These are phyloP conservation scores for Cryptococcus maquisensis DNA, from an alignment of 1,284 basidiomycete species.

Conservation along the genomic window DNA sequence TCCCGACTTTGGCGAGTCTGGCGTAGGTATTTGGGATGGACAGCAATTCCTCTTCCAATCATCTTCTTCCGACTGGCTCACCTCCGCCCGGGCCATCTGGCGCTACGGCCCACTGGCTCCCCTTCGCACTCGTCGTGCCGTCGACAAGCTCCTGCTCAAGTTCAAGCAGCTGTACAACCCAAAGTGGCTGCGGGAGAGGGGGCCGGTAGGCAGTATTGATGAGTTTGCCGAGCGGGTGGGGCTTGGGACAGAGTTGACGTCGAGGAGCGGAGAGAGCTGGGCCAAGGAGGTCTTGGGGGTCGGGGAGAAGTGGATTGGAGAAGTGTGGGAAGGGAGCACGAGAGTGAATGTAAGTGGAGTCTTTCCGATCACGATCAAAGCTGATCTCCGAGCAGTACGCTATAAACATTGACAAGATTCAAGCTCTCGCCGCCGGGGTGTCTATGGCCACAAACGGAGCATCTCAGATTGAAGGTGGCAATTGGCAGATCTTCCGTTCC, in stretches of 20 bases:
- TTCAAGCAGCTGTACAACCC: slow-evolving; percentile 40
- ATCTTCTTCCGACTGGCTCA: slow-evolving; percentile 59
- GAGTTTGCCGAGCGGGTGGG: slow-evolving; percentile 34
- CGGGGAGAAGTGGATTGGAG: slow-evolving; percentile 60
- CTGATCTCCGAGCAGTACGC: slow-evolving; percentile 36
- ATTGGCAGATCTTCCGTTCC: slow-evolving; percentile 77
- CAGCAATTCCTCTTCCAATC: slow-evolving; percentile 62
- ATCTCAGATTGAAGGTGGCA: slow-evolving; percentile 68
- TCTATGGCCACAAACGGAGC: slow-evolving; percentile 73
- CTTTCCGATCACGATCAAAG: background rate
- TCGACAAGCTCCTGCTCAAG: slow-evolving; percentile 21
- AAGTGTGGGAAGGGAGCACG: slow-evolving; percentile 77
- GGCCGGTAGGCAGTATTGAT: slow-evolving; percentile 27
- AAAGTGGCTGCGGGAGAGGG: slow-evolving; percentile 27
- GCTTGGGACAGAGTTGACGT: slow-evolving; percentile 49
- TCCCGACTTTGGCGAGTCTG: slow-evolving; percentile 50
- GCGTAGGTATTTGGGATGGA: slow-evolving; percentile 59
- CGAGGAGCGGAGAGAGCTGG: slow-evolving; percentile 60
- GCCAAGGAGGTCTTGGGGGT: slow-evolving; percentile 57
- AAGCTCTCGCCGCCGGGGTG: slow-evolving; percentile 70
- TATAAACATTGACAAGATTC: slow-evolving; percentile 68
- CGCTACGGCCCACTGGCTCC: slow-evolving; percentile 76
- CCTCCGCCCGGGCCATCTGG: slow-evolving; percentile 66
- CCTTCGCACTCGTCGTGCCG: slow-evolving; percentile 53
- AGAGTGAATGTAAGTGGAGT: slow-evolving; percentile 69